phyloP scores from a whole-genome alignment of 768 basidiomycete species.

The Lyophyllum decastes region DNA sequence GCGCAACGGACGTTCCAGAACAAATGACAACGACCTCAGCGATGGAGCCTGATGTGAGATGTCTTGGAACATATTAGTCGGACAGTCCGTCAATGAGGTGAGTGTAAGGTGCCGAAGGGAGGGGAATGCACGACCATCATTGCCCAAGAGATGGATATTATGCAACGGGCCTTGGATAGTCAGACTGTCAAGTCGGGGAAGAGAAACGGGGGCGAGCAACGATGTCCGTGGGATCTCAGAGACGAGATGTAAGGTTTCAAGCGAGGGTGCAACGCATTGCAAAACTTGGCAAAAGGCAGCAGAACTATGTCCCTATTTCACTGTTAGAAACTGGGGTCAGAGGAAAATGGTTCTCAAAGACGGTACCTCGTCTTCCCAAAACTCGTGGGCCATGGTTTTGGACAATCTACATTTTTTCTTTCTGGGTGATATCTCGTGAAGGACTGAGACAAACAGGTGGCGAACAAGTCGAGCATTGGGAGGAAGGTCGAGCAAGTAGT shows the following conservation, averaged over 20 bases:
- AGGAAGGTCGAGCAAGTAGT: conserved; percentile 21
- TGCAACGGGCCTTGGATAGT: conserved; percentile 29
- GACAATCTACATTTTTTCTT: conserved; percentile 7
- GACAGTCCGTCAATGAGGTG: conserved; percentile 22
- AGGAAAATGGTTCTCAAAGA: neutral
- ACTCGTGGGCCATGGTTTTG: neutral
- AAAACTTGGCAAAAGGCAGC: conserved; percentile 20
- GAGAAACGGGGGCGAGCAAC: conserved; percentile 18
- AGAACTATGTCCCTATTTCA: neutral
- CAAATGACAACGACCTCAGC: conserved; percentile 20
- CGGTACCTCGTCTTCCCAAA: conserved; percentile 16
- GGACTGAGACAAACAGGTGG: conserved; percentile 28
- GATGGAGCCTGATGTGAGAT: conserved; percentile 23
- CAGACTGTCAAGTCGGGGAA: conserved; percentile 26
- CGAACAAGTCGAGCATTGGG: conserved; percentile 24
- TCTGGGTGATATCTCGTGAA: conserved; percentile 9
- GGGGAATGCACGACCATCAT: conserved; percentile 16
- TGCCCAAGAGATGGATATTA: conserved; percentile 1
- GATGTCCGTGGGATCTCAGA: conserved; percentile 21
- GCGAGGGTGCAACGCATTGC: conserved; percentile 19
- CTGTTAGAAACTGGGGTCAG: neutral
- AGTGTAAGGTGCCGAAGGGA: conserved; percentile 23
- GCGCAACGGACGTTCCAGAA: conserved; percentile 16
- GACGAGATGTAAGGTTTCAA: conserved; percentile 25
- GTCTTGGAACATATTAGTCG: conserved; percentile 21